phyloP scores from a whole-genome alignment of 2,329 filamentous ascomycete genomes.

The Pseudocercospora fijiensis region DNA sequence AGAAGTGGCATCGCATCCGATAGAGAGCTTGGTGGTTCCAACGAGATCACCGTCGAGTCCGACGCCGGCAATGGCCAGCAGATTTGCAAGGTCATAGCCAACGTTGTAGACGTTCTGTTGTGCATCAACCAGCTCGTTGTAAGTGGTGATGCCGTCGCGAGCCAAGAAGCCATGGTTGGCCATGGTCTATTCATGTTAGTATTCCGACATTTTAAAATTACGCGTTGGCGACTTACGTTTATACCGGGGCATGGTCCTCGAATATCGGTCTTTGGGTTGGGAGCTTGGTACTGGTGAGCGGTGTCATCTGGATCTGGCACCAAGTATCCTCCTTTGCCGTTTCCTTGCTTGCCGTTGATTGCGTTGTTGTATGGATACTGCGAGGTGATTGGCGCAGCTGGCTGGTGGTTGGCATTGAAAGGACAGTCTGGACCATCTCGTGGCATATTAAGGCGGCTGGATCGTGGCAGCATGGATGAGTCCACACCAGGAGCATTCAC shows the following conservation, averaged over 20 bases:
- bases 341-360: conserved; percentile 43
- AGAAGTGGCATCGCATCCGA: conserved; percentile 44
- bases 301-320: conserved; percentile 46
- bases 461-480: conserved; percentile 32
- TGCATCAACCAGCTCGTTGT: conserved; percentile 44
- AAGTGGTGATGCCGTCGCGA: conserved; percentile 43
- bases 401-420: conserved; percentile 41
- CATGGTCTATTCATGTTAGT: conserved; percentile 36
- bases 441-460: conserved; percentile 10
- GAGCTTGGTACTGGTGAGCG: conserved; percentile 40
- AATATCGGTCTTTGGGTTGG: conserved; percentile 39
- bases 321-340: conserved; percentile 42
- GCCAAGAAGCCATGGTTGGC: conserved; percentile 46
- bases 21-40: conserved; percentile 41
- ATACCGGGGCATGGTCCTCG: conserved; percentile 39
- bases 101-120: conserved; percentile 48
- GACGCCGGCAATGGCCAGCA: conserved; percentile 35
- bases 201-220: conserved; percentile 7
- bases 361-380: conserved; percentile 44
- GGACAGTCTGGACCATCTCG: conserved; percentile 35
- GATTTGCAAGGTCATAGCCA: conserved; percentile 41
- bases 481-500: conserved; percentile 40
- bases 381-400: conserved; percentile 36
- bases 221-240: background rate
- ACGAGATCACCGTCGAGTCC: conserved; percentile 22